A percentile compares a stretch with the other conserved stretches of the same genome.
Conservation (phyloP, 176 grass and related monocot genomes). For the Oryza glumipatula region DNA sequence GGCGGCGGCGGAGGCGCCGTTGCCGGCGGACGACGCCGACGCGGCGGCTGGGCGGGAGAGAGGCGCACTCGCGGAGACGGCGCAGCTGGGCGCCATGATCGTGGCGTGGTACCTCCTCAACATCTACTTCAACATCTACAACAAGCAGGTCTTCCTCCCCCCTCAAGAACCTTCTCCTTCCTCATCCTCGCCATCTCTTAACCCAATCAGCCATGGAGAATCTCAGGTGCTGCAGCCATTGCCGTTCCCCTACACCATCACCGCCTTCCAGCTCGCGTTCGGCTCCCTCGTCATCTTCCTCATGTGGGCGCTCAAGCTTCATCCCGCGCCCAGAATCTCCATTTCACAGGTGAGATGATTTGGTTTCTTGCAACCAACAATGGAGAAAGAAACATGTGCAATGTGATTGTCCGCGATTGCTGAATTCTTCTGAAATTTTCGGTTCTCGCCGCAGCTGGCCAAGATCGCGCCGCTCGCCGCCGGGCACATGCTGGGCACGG, state of each 20-base stretch:
- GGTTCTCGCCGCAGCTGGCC: slow-evolving; percentile 40
- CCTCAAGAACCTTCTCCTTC: background rate
- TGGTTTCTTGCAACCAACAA: background rate
- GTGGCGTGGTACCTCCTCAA: slow-evolving; percentile 70
- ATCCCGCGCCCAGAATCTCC: slow-evolving; percentile 62
- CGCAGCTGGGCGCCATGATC: slow-evolving; percentile 62
- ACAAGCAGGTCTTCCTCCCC: slow-evolving; percentile 54
- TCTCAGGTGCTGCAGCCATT: slow-evolving; percentile 70
- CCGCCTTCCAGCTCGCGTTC: slow-evolving; percentile 74
- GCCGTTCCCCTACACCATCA: slow-evolving; percentile 81
- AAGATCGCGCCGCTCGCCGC: slow-evolving; percentile 73
- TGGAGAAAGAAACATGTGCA: background rate
- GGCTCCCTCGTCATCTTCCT: slow-evolving; percentile 70
- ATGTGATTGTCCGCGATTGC: background rate
- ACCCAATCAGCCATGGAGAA: background rate
- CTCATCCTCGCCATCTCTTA: background rate
- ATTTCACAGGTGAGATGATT: slow-evolving; percentile 55
- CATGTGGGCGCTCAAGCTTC: slow-evolving; percentile 72
- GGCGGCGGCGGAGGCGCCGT: background rate
- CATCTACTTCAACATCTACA: slow-evolving; percentile 90
- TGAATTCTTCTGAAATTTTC: background rate
- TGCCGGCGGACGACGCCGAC: background rate
- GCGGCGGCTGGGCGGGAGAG: background rate
- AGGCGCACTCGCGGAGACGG: slow-evolving; percentile 25
- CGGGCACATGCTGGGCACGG: slow-evolving; percentile 78